A percentile compares a stretch with the other conserved stretches of the same genome.
Conservation (phyloP, 106 monocot species). For the Gastrodia elata region DNA sequence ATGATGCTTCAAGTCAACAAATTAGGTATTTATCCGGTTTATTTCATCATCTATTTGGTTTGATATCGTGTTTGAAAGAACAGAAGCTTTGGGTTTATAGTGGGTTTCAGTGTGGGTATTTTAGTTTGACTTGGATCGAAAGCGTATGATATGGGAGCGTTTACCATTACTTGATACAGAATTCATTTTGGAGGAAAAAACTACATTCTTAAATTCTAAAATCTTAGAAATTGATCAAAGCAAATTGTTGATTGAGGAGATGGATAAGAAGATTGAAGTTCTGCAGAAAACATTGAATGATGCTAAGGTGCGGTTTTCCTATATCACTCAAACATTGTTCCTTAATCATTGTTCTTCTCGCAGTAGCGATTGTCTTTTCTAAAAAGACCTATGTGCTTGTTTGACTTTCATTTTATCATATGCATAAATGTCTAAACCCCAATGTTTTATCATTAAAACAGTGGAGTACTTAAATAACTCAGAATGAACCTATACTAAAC, state of each 20-base stretch:
- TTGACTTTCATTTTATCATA: neutral
- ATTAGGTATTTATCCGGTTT: neutral
- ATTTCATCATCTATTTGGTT: neutral
- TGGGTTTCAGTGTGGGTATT: neutral
- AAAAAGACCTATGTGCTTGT: neutral
- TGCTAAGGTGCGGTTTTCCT: constrained; percentile 35
- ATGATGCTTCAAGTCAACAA: neutral
- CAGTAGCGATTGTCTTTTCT: neutral
- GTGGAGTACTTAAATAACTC: neutral
- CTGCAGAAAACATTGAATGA: constrained; percentile 26
- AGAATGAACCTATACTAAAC: neutral
- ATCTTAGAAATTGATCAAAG: constrained; percentile 26
- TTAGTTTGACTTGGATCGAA: neutral
- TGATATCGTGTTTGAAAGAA: neutral
- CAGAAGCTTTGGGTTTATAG: neutral
- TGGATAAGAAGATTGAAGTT: constrained; percentile 43
- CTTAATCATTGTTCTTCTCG: neutral
- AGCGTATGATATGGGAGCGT: neutral
- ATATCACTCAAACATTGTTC: neutral
- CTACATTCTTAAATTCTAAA: constrained; percentile 22
- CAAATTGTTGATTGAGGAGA: constrained; percentile 27
- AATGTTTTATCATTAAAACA: neutral
- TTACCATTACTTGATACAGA: constrained; percentile 16
- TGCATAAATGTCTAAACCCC: neutral
- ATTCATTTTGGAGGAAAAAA: constrained; percentile 31